Conservation (phyloP, 106 monocot species). For the Apostasia ramifera region DNA sequence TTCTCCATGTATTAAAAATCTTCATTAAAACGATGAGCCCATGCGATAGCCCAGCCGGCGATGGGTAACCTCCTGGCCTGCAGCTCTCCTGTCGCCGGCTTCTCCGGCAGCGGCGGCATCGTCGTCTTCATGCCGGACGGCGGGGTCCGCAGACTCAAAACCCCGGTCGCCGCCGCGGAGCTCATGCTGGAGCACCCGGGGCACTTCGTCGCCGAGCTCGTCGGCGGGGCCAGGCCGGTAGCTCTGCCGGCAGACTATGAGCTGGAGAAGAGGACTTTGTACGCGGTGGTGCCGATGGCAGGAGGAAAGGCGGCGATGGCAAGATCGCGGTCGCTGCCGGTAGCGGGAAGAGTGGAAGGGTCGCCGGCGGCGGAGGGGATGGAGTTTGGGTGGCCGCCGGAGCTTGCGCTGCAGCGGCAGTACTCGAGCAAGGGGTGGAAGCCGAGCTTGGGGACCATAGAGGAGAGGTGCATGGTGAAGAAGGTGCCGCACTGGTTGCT, state of each 20-base stretch:
- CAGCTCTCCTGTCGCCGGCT: neutral
- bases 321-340: neutral
- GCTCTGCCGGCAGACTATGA: conserved; percentile 38
- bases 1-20: neutral
- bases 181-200: conserved; percentile 74
- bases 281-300: conserved; percentile 33
- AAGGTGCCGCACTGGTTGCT: conserved; percentile 58
- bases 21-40: neutral
- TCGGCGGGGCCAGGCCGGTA: conserved; percentile 3
- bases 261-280: conserved; percentile 20
- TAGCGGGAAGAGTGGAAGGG: neutral
- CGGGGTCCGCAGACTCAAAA: conserved; percentile 15
- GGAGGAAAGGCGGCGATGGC: conserved; percentile 10
- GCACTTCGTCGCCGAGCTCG: conserved; percentile 42
- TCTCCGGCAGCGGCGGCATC: conserved; percentile 17
- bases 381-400: conserved; percentile 5
- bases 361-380: conserved; percentile 9
- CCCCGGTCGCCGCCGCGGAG: conserved; percentile 38
- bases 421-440: conserved; percentile 55
- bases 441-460: conserved; percentile 47
- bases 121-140: conserved; percentile 41
- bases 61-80: neutral
- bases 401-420: conserved; percentile 32
- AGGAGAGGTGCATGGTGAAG: conserved; percentile 22
- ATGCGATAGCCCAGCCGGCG: neutral